Base-by-base conservation (phyloP, 2,329 filamentous ascomycete genomes). In the Nannizziopsis barbatae region DNA sequence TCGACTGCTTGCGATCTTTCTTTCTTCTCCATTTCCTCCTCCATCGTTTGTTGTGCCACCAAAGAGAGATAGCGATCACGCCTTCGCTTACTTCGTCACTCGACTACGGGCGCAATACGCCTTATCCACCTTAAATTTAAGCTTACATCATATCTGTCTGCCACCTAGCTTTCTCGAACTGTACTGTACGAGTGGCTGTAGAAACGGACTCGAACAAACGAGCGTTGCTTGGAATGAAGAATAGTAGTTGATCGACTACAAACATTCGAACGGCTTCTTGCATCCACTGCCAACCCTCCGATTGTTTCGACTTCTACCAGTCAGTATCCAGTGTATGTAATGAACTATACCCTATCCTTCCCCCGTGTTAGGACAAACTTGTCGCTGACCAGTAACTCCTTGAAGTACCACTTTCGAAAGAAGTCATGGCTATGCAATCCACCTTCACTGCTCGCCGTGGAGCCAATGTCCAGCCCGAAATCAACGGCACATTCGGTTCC, bases 351-450 rank as follows among this genome's bases (percentile, higher is more conserved):
- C 9, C 44, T 33, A 17, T 22, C 39, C 31, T 20, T 31, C 18
- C 35, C n/a, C 20, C 11, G 5, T 9, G 11, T 8, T 5, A 17
- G n/a, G 33, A 9, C 33, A 14, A 20, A 41, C n/a, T 12, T 15
- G 11, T 12, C 22, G 12, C 5, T 31, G 12, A 36, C 15, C 14
- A 18, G 3, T 36, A n/a, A 46, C 8, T 22, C 10, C 12, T 33
- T 30, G 15, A 32, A 42, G 30, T 22, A n/a, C 17, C n/a, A 20
- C 20, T 3, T 36, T 15, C 31, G n/a, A 17, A n/a, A 42, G 7
- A 42, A 35, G 38, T 27, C 39, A 49, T 49, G 40, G 40, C 45
- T 22, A 48, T 48, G 38, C 8, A 49, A 39, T 40, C 33, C 20
- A 45, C 42, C 27, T 30, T 41, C 22, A 27, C 30, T 35, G 17